Evolutionary conservation across 78 protist species (phyloP), one percentile per base, ranked within the genome.

Genomic region (Monocercomonoides exilis): DNA sequence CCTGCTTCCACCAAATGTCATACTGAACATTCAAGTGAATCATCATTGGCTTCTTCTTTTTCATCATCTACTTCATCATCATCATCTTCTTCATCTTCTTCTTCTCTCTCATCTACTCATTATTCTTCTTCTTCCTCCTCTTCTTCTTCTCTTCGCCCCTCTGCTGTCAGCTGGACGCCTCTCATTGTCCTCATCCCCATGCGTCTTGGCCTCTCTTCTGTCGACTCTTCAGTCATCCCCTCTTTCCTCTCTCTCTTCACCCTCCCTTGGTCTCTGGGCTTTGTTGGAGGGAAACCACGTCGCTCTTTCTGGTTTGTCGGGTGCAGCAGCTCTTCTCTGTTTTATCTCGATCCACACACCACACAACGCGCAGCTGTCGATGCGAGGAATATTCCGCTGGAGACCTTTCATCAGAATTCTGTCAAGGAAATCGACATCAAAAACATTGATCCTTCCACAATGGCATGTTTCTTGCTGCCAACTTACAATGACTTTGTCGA

Each of bases 331-430:
- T 29, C 11, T 54, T 11, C 11, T 11, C 21, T 54, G 70, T 54
- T 54, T 21, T 54, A 54, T 54, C 70, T 54, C 70, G 70, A 54
- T 54, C 70, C 70, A 54, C 70, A 54, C 70, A 54, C 70, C 70
- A 54, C 70, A 11, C 70, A 54, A 54, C 70, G 38, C 11, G 70
- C 70, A 54, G 21, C 70, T 11, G 21, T 29, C 38, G 70, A 54
- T 54, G 38, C 21, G 38, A 29, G 38, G 38, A 54, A 11, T 29
- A 11, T 54, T 21, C 11, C 11, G 38, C 11, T 54, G 38, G 21
- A 54, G 38, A 54, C 70, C 21, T 54, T 29, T 21, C 70, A 54
- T 21, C 38, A 29, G 70, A 11, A 54, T 11, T 54, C 70, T 21
- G 21, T 54, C 70, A 21, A 54, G 21, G 21, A 21, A 21, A 54